These are phyloP conservation scores for Cerrena zonata DNA, from an alignment of 1,284 basidiomycete genomes.

Conservation along the genomic window DNA sequence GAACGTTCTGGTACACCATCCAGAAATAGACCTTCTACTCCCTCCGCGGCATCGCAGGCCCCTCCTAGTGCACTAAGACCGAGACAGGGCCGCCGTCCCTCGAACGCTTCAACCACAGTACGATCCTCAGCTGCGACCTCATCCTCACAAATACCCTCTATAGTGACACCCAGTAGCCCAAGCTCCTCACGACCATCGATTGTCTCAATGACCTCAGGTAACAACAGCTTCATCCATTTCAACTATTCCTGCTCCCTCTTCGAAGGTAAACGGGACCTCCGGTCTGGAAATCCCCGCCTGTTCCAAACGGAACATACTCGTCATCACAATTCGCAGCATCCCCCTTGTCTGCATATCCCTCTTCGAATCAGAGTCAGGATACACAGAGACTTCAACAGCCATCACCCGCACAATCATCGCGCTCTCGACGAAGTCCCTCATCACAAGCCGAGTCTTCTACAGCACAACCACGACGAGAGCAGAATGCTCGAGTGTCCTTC, in stretches of 20 bases:
- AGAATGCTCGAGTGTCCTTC: constrained; percentile 70
- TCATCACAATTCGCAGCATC: constrained; percentile 20
- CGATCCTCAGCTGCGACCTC: constrained; percentile 19
- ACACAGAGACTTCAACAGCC: constrained; percentile 10
- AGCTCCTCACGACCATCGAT: constrained; percentile 9
- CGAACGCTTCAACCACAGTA: constrained; percentile 27
- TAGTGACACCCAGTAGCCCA: constrained; percentile 19
- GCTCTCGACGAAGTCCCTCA: constrained; percentile 17
- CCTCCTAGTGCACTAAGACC: constrained; percentile 30
- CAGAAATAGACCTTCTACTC: constrained; percentile 20
- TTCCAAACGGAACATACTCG: constrained; percentile 18
- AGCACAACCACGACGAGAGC: constrained; percentile 41
- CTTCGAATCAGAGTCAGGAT: constrained; percentile 13
- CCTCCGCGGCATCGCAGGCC: constrained; percentile 20
- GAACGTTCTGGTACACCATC: constrained; percentile 19
- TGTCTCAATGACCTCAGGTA: constrained; percentile 7
- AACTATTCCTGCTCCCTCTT: background rate
- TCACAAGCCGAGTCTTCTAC: constrained; percentile 15
- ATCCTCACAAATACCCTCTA: constrained; percentile 23
- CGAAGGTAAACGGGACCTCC: constrained; percentile 17
- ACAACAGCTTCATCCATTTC: background rate
- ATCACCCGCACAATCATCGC: constrained; percentile 14
- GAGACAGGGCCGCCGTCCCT: constrained; percentile 31
- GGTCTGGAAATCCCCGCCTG: constrained; percentile 25
- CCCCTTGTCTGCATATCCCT: constrained; percentile 20